Evolutionary conservation across 495 filamentous ascomycete species (phyloP).

Genomic region (Barbatosphaeria neglecta): DNA sequence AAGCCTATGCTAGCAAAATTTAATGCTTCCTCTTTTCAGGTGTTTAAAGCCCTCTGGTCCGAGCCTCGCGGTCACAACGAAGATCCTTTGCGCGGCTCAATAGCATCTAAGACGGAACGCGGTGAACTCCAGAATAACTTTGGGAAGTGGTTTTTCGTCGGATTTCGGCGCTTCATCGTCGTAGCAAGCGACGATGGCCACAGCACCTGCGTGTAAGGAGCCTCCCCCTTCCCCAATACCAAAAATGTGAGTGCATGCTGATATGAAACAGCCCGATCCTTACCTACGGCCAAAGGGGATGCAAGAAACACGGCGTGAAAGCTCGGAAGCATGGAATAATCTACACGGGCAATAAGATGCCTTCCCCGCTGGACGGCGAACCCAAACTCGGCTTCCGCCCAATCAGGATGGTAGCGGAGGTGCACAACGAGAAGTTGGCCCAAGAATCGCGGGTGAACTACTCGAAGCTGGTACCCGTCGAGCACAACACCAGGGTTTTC

Average conservation of each 20-base stretch:
- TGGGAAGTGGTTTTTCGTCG: conserved; percentile 26
- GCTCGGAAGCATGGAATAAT: conserved; percentile 35
- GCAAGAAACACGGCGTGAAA: conserved; percentile 33
- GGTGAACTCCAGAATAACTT: conserved; percentile 10
- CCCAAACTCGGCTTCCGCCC: conserved; percentile 29
- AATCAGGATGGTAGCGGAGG: conserved; percentile 20
- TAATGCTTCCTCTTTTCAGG: conserved; percentile 12
- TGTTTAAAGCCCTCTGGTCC: conserved; percentile 37
- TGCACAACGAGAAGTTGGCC: conserved; percentile 27
- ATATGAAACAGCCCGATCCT: conserved; percentile 27
- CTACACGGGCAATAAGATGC: conserved; percentile 14
- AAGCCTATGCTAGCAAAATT: not conserved
- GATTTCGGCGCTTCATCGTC: conserved; percentile 35
- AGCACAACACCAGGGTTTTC: conserved; percentile 35
- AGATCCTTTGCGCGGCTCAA: not conserved
- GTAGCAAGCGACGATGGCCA: conserved; percentile 35
- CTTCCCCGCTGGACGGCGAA: conserved; percentile 21
- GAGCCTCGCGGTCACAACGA: conserved; percentile 24
- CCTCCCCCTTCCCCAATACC: not conserved
- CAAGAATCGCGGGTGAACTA: conserved; percentile 36
- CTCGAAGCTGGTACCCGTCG: conserved; percentile 32
- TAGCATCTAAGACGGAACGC: conserved; percentile 11
- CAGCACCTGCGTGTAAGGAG: conserved; percentile 36
- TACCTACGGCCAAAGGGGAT: conserved; percentile 32
- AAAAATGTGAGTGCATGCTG: too few relatives aligned